Evolutionary conservation across 148 eudicot species (phyloP).

Genomic region (Tetragonia tetragonoides): DNA sequence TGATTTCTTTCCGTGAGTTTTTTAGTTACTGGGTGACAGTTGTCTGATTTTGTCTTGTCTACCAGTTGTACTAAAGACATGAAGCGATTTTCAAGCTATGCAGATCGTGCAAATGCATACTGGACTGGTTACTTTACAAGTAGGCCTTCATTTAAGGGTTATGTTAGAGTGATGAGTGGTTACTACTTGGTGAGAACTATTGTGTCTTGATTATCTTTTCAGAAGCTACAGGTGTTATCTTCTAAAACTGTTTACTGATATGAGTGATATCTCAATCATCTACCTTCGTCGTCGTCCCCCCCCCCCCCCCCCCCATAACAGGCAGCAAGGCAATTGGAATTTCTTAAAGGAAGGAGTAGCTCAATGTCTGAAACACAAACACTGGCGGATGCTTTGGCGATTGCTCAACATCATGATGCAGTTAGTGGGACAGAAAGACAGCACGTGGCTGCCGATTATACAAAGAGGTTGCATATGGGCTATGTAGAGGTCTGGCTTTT

Average conservation of each 20-base stretch:
- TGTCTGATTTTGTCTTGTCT: constrained; percentile 6
- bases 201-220: constrained; percentile 1
- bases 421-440: constrained; percentile 78
- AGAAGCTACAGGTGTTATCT: not conserved
- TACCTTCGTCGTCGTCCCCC: too few relatives aligned
- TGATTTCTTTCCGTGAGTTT: constrained; percentile 77
- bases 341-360: constrained; percentile 48
- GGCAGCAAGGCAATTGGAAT: constrained; percentile 79
- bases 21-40: not conserved
- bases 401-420: constrained; percentile 82
- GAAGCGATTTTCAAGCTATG: constrained; percentile 48
- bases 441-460: constrained; percentile 76
- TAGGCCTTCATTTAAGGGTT: constrained; percentile 71
- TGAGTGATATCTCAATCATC: not conserved
- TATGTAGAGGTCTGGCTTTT: constrained; percentile 48
- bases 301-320: constrained; percentile 15
- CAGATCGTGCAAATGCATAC: constrained; percentile 66
- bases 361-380: constrained; percentile 53
- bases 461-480: constrained; percentile 58
- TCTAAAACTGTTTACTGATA: not conserved
- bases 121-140: constrained; percentile 92
- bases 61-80: not conserved
- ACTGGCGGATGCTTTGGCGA: constrained; percentile 68
- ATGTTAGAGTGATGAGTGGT: constrained; percentile 64
- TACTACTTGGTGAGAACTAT: constrained; percentile 53